Evolutionary conservation across 1,284 basidiomycete genomes (phyloP).

Genomic region (Puccinia triticina): DNA sequence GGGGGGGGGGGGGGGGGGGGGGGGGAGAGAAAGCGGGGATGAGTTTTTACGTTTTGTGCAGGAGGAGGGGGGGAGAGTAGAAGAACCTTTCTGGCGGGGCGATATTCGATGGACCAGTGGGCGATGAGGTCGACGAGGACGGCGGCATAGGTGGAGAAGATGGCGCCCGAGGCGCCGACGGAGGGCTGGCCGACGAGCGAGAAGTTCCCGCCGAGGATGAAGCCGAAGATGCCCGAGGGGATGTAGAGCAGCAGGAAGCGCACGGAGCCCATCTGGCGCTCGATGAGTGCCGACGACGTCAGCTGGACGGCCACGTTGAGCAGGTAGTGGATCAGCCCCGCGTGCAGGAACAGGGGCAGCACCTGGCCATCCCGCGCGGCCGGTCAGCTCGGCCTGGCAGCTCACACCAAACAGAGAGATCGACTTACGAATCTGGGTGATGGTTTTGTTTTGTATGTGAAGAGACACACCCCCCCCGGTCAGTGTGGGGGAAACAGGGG

Average conservation of each 20-base stretch:
- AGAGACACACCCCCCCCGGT: no score
- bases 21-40: no score
- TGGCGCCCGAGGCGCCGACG: conserved; percentile 58
- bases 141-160: conserved; percentile 60
- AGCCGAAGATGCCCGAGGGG: conserved; percentile 60
- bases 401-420: background rate
- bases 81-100: conserved; percentile 30
- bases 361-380: no score
- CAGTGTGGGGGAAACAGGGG: no score
- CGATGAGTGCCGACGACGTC: conserved; percentile 59
- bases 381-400: no score
- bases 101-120: conserved; percentile 56
- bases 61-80: no score
- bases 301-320: conserved; percentile 60
- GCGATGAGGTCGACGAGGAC: conserved; percentile 59
- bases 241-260: conserved; percentile 55
- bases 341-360: conserved; percentile 41
- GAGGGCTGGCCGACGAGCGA: conserved; percentile 58
- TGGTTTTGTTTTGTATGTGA: background rate
- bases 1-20: no score
- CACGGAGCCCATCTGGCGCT: conserved; percentile 58
- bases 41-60: no score
- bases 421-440: conserved; percentile 41
- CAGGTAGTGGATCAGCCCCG: conserved; percentile 50
- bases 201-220: conserved; percentile 60